Conservation (phyloP, 805 yeast genomes). For the Citeromyces matritensis region DNA sequence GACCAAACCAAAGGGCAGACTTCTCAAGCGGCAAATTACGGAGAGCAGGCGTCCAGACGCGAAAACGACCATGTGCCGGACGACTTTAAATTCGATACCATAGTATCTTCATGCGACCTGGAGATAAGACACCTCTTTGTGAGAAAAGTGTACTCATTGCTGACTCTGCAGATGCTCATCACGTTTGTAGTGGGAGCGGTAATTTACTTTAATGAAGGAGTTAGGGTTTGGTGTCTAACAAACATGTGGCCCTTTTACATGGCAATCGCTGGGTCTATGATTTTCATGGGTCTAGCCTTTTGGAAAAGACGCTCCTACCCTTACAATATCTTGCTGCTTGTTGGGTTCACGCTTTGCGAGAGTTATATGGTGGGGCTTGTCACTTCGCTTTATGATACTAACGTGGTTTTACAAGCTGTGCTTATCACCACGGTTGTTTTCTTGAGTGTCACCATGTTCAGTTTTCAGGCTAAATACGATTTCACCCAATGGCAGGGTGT, state of each 20-base stretch:
- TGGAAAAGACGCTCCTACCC: conserved; percentile 58
- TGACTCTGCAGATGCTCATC: conserved; percentile 44
- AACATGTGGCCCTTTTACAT: conserved; percentile 47
- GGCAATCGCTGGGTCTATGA: conserved; percentile 43
- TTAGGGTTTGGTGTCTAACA: conserved; percentile 37
- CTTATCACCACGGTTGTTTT: conserved; percentile 56
- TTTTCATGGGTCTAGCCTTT: conserved; percentile 47
- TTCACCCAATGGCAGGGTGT: conserved; percentile 54
- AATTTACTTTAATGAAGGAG: conserved; percentile 25
- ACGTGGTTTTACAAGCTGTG: conserved; percentile 55
- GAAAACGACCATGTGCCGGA: too few relatives aligned
- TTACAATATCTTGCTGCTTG: conserved; percentile 33
- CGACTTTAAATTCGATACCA: conserved; percentile 71
- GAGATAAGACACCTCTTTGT: conserved; percentile 63
- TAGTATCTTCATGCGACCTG: conserved; percentile 65
- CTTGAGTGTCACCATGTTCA: conserved; percentile 62
- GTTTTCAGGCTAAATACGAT: conserved; percentile 67
- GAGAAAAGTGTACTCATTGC: conserved; percentile 64
- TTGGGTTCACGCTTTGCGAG: conserved; percentile 65
- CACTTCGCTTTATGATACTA: conserved; percentile 47
- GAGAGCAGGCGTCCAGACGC: conserved; percentile 4
- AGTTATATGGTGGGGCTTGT: conserved; percentile 58
- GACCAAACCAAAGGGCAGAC: conserved; percentile 1
- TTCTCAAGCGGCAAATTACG: background rate
- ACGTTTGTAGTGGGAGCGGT: conserved; percentile 45